These are phyloP conservation scores for Coemansia sp. DNA, from an alignment of 192 early-diverging fungal genomes.

Conservation along the genomic window DNA sequence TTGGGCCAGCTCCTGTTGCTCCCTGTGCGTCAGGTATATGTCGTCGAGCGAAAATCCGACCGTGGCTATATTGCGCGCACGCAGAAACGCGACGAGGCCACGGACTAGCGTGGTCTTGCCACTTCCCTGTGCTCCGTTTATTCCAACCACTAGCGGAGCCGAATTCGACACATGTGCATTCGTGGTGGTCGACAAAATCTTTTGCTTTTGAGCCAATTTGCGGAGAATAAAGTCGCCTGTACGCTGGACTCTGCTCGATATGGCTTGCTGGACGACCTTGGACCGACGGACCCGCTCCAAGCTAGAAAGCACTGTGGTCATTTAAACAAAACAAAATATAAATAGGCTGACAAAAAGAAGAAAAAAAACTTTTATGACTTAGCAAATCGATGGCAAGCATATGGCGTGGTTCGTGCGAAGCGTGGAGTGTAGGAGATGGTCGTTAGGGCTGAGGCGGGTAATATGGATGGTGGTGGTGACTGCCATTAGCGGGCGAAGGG, in stretches of 20 bases:
- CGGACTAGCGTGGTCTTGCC: conserved; percentile 68
- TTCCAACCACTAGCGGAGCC: conserved; percentile 66
- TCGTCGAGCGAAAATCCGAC: conserved; percentile 83
- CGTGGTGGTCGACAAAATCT: not conserved
- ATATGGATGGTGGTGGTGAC: not conserved
- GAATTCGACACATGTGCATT: not conserved
- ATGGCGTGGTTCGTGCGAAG: not conserved
- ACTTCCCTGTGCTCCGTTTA: conserved; percentile 81
- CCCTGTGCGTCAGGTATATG: conserved; percentile 73
- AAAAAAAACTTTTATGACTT: not conserved
- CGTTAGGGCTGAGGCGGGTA: not conserved
- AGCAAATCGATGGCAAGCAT: not conserved
- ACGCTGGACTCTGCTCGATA: conserved; percentile 16
- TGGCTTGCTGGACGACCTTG: conserved; percentile 14
- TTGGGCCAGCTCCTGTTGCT: conserved; percentile 59
- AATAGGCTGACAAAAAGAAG: not conserved
- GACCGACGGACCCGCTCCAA: conserved; percentile 32
- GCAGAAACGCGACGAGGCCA: conserved; percentile 48
- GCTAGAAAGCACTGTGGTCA: conserved; percentile 34
- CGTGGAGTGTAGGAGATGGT: not conserved
- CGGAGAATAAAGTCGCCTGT: conserved; percentile 38
- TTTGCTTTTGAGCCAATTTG: conserved; percentile 36
- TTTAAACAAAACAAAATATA: not conserved
- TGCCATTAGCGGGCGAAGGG: not conserved
- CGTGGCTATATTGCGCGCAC: conserved; percentile 54